Evolutionary conservation across 1,284 basidiomycete genomes (phyloP), one percentile per base, ranked within the genome.

Genomic region (Bjerkandera adusta): DNA sequence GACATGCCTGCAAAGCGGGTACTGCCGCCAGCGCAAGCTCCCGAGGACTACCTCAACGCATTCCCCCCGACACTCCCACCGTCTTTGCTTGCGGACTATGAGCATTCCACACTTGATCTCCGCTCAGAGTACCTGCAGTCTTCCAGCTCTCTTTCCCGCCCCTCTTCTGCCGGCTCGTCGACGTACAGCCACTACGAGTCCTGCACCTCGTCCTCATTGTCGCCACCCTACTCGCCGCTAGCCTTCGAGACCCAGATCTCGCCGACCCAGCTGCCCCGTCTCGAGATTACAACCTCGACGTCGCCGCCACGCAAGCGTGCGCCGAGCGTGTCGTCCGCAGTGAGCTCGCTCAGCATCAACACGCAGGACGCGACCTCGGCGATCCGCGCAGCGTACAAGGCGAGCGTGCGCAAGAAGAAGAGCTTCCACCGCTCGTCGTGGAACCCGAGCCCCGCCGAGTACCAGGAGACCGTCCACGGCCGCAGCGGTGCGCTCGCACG

Each of bases 51-150:
- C 58, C 68, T 75, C 40, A 72, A 70, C 40, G 81, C 77, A 0
- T 85, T 85, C 54, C 82, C 83, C 10, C 73, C 84, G 32, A 72
- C 83, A 1, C 67, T 83, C 18, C 83, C 83, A 2, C 53, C 60
- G 4, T 58, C 57, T 15, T 63, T 65, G 51, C 53, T 62, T 15
- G 37, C 38, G 15, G 44, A 46, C 16, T 37, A 47, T n/a, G 44
- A 39, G 29, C 43, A 34, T 7, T 45, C 38, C 13, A 41, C 36
- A 18, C 32, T 25, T 21, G 36, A 37, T 16, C 22, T 37, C n/a
- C 38, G 42, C 38, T 40, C 32, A 10, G 34, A 21, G 25, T 47
- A 37, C 29, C 38, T 41, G 30, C 25, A 33, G 38, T 42, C 42
- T 33, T 47, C 45, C 15, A 33, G 39, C 45, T 40, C 38, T 24